Conservation (phyloP, 2,329 filamentous ascomycete genomes). For the Leptoxyphium fumago region DNA sequence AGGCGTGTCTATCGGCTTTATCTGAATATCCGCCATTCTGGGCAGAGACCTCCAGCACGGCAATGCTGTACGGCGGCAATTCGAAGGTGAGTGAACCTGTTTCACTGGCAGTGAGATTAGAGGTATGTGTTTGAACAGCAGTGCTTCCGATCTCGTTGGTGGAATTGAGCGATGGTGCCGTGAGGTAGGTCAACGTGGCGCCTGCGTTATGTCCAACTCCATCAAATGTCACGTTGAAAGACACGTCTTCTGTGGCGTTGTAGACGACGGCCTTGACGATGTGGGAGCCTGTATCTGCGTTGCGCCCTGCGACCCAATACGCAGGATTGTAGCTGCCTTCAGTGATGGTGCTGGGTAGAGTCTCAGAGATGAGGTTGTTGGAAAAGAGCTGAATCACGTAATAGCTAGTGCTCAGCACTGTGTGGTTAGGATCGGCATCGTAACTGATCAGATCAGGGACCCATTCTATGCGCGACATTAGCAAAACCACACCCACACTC, state of each 20-base stretch:
- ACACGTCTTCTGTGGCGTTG: conserved; percentile 28
- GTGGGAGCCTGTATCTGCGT: conserved; percentile 21
- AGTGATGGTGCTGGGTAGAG: conserved; percentile 25
- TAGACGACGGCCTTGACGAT: conserved; percentile 36
- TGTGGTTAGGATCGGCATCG: conserved; percentile 23
- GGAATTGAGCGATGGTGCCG: conserved; percentile 18
- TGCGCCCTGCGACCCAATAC: conserved; percentile 32
- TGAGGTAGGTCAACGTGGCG: conserved; percentile 29
- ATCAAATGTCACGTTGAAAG: conserved; percentile 23
- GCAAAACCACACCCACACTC: not conserved
- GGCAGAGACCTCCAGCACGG: conserved; percentile 33
- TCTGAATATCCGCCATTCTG: not conserved
- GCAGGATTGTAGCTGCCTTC: conserved; percentile 25
- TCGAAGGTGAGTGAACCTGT: conserved; percentile 38
- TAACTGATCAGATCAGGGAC: conserved; percentile 25
- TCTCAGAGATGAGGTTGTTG: conserved; percentile 29
- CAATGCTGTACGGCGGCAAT: conserved; percentile 41
- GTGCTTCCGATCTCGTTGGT: conserved; percentile 27
- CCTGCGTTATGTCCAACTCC: conserved; percentile 19
- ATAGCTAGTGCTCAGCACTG: conserved; percentile 18
- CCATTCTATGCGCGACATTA: conserved; percentile 9
- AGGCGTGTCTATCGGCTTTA: conserved; percentile 1
- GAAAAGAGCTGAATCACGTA: conserved; percentile 27
- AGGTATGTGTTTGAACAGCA: conserved; percentile 32
- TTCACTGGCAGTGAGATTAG: conserved; percentile 26